Base-by-base conservation (phyloP, 1,284 basidiomycete genomes). In the Wallemia mellicola region DNA sequence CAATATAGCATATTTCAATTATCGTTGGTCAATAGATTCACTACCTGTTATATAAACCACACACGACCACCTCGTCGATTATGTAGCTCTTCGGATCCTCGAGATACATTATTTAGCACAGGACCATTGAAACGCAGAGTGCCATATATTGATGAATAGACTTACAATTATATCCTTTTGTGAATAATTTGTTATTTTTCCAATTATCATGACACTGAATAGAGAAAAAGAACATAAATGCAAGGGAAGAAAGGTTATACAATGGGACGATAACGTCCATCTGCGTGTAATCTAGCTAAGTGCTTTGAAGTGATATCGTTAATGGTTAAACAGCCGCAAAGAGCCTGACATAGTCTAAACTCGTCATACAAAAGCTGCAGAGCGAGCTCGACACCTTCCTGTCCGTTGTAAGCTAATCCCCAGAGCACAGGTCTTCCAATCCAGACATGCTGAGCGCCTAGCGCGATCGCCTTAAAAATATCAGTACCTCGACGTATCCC, bases 381-480 rank as follows among this genome's bases (percentile, higher is more conserved):
- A 0, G 59, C 64, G 11, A 64, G 61, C 2, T 57, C 48, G 15
- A 64, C 63, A 19, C 63, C 63, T n/a, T 30, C 19, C 58, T 64
- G 57, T 7, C 63, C 63, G 1, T 62, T 60, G 58, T 63, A 63
- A 59, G 63, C 64, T 54, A 66, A 60, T 3, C 65, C 65, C 64
- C 64, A 66, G 17, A 66, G 60, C 25, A 59, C 60, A 14, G 62
- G 58, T 17, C 64, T 60, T 0, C 65, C 65, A 28, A 65, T 62
- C 65, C 55, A 68, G 61, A 57, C 64, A 59, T 55, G 64, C 61
- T 65, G 63, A 1, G 67, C 68, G 1, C 68, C 67, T 9, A 69
- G 61, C 2, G 66, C 66, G 7, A 69, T 60, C 0, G 68, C 68
- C 54, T 67, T 68, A 62, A 68, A 64, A 54, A 66, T 61, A 56